Conservation (phyloP, 2,329 filamentous ascomycete genomes). For the Xenosphaeropsis pyriputrescens region DNA sequence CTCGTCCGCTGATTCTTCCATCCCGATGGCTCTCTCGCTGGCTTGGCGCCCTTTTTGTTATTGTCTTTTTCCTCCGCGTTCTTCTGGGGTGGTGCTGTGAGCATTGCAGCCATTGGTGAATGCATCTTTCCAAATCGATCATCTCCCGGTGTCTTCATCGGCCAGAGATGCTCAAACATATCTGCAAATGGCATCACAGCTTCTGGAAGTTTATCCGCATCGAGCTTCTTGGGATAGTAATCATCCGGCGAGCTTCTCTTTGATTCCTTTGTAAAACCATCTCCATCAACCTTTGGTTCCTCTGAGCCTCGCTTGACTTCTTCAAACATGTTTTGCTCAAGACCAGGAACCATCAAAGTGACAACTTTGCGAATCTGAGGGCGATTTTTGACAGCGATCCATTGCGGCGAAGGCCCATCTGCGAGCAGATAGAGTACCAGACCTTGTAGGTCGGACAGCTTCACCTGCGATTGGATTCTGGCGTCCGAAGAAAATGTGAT, state of each 20-base stretch:
- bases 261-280: constrained; percentile 1
- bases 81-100: constrained; percentile 60
- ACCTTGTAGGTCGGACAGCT: constrained; percentile 46
- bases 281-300: constrained; percentile 1
- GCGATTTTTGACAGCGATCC: constrained; percentile 47
- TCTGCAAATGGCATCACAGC: constrained; percentile 54
- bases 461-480: constrained; percentile 45
- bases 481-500: constrained; percentile 40
- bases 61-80: constrained; percentile 45
- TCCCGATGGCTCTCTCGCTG: constrained; percentile 44
- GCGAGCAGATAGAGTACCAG: constrained; percentile 53
- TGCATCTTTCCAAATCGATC: constrained; percentile 67
- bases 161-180: constrained; percentile 83
- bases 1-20: constrained; percentile 65
- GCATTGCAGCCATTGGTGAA: constrained; percentile 74
- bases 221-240: constrained; percentile 40
- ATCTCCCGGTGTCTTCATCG: constrained; percentile 75
- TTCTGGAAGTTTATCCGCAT: constrained; percentile 32
- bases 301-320: constrained; percentile 14
- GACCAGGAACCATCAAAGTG: constrained; percentile 77
- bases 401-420: constrained; percentile 48
- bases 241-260: constrained; percentile 31
- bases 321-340: constrained; percentile 84
- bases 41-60: constrained; percentile 38
- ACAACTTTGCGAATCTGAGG: constrained; percentile 66